These are phyloP conservation scores for Coffea humblotiana DNA, from an alignment of 305 asterid species.

Conservation along the genomic window DNA sequence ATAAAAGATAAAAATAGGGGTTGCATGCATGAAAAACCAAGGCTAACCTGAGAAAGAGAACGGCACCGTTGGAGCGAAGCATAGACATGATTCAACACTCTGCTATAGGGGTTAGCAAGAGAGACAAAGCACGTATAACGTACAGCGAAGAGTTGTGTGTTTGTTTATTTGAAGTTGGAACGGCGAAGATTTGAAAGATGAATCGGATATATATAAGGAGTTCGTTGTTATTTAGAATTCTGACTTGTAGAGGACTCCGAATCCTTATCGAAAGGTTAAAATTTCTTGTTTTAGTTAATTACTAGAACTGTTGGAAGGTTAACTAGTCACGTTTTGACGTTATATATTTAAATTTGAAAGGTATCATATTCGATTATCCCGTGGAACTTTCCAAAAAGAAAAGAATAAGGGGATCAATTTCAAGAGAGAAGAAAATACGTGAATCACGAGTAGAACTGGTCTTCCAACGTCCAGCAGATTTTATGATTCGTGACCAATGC, in stretches of 20 bases:
- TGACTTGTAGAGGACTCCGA: background rate
- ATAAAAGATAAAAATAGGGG: background rate
- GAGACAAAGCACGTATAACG: too few relatives aligned
- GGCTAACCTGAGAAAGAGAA: constrained; percentile 16
- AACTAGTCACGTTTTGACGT: background rate
- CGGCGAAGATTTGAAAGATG: background rate
- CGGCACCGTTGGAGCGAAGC: background rate
- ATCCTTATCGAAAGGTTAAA: background rate
- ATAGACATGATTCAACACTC: background rate
- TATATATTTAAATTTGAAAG: background rate
- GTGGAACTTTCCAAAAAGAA: background rate
- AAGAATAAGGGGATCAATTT: background rate
- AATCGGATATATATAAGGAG: background rate
- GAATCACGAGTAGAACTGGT: too few relatives aligned
- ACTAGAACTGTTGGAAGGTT: background rate
- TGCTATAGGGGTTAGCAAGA: too few relatives aligned
- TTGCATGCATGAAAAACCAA: background rate
- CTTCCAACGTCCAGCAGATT: too few relatives aligned
- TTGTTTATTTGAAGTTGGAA: background rate
- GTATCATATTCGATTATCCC: background rate
- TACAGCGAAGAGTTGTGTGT: too few relatives aligned
- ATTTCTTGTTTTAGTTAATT: background rate
- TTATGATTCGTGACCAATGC: too few relatives aligned
- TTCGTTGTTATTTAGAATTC: background rate
- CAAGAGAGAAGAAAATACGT: too few relatives aligned